phyloP scores from a whole-genome alignment of 768 basidiomycete genomes.

The Mycena epipterygia region DNA sequence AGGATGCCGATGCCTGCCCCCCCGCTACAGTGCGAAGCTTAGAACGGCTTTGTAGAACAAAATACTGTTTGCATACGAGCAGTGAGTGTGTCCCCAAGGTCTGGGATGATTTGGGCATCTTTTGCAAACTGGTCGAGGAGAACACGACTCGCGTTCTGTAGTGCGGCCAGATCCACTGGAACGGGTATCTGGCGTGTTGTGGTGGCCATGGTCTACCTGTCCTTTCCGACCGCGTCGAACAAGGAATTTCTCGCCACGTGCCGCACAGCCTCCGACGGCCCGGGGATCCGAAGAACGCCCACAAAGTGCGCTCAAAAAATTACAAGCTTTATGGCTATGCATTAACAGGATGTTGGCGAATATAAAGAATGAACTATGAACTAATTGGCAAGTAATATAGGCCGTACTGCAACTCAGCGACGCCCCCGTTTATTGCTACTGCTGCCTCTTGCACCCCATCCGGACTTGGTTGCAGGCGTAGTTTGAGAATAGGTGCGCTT shows the following conservation, averaged over 20 bases:
- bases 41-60: slow-evolving; percentile 5
- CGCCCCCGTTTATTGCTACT: slow-evolving; percentile 25
- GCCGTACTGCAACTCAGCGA: neutral
- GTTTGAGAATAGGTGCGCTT: slow-evolving; percentile 36
- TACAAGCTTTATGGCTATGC: too few relatives aligned
- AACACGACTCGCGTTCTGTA: slow-evolving; percentile 77
- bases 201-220: slow-evolving; percentile 9
- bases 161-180: slow-evolving; percentile 69
- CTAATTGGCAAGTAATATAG: neutral
- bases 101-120: slow-evolving; percentile 82
- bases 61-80: slow-evolving; percentile 62
- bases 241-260: neutral
- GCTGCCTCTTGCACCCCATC: neutral
- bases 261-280: too few relatives aligned
- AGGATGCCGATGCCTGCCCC: slow-evolving; percentile 79
- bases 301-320: too few relatives aligned
- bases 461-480: neutral
- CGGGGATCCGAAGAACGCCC: too few relatives aligned
- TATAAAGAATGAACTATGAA: neutral
- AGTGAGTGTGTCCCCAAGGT: slow-evolving; percentile 77
- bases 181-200: slow-evolving; percentile 43
- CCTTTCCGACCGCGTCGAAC: slow-evolving; percentile 7
- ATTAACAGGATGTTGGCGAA: too few relatives aligned
- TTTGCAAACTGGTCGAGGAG: slow-evolving; percentile 78
- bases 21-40: slow-evolving; percentile 59